Evolutionary conservation across 345 rosid genomes (phyloP).

Genomic region (Carallia pectinifolia): DNA sequence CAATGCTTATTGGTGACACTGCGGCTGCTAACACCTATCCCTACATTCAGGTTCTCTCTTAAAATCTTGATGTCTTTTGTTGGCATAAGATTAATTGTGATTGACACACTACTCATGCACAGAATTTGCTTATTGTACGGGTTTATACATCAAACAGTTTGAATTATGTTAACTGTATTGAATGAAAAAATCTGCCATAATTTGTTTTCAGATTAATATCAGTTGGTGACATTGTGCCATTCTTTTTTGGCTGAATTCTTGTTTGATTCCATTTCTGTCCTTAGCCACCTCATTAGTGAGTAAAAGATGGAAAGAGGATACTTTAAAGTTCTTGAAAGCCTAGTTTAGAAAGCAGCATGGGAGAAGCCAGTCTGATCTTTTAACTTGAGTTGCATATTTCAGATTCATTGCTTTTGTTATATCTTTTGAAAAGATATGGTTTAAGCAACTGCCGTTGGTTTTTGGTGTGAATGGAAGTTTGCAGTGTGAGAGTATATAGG

Average conservation of each 20-base stretch:
- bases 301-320: constrained; percentile 34
- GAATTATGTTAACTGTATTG: neutral
- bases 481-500: no score
- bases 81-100: neutral
- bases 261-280: neutral
- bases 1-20: constrained; percentile 90
- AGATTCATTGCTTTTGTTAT: no score
- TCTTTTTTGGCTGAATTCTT: neutral
- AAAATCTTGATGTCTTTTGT: neutral
- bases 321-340: constrained; percentile 14
- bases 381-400: no score
- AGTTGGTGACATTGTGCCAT: neutral
- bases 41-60: constrained; percentile 61
- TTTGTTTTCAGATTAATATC: neutral
- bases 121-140: neutral
- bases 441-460: no score
- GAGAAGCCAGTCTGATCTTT: no score
- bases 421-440: no score
- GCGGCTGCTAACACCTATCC: constrained; percentile 99
- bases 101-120: neutral
- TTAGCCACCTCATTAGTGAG: neutral
- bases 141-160: neutral
- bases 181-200: neutral
- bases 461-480: no score
- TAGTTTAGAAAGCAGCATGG: no score